phyloP scores from a whole-genome alignment of 2,329 filamentous ascomycete species.

The Phaeosphaeriaceae sp. region DNA sequence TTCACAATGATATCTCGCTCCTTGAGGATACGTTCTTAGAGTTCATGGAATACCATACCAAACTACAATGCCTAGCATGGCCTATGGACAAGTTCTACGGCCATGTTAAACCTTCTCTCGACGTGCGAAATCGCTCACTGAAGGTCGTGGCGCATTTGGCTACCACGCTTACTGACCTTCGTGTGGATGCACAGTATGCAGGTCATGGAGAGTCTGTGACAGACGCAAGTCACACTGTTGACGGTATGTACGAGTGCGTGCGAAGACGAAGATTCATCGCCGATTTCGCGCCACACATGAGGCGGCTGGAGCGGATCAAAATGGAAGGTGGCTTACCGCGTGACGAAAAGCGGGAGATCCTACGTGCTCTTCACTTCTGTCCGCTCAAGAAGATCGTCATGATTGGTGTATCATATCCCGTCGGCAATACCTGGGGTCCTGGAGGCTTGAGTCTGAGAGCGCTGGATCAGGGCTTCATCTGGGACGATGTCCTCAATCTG shows the following conservation, averaged over 20 bases:
- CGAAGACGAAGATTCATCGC: conserved; percentile 50
- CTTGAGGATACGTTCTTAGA: conserved; percentile 47
- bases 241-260: conserved; percentile 27
- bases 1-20: conserved; percentile 48
- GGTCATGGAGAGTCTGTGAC: conserved; percentile 40
- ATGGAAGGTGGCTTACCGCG: conserved; percentile 56
- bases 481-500: conserved; percentile 27
- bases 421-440: conserved; percentile 55
- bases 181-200: conserved; percentile 49
- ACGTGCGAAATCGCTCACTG: conserved; percentile 29
- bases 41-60: conserved; percentile 54
- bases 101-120: conserved; percentile 28
- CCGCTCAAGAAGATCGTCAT: conserved; percentile 54
- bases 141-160: conserved; percentile 50
- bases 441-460: conserved; percentile 42
- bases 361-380: conserved; percentile 52
- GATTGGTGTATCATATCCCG: conserved; percentile 52
- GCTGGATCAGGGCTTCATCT: conserved; percentile 33
- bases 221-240: conserved; percentile 25
- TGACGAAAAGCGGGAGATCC: conserved; percentile 55
- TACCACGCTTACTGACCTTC: conserved; percentile 49
- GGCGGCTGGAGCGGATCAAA: conserved; percentile 52
- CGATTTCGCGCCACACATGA: conserved; percentile 53
- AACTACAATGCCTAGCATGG: conserved; percentile 55
- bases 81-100: conserved; percentile 56